A percentile compares a stretch with the other conserved stretches of the same genome.
Conservation (phyloP, 495 filamentous ascomycete species). For the Chaetomium tenue region DNA sequence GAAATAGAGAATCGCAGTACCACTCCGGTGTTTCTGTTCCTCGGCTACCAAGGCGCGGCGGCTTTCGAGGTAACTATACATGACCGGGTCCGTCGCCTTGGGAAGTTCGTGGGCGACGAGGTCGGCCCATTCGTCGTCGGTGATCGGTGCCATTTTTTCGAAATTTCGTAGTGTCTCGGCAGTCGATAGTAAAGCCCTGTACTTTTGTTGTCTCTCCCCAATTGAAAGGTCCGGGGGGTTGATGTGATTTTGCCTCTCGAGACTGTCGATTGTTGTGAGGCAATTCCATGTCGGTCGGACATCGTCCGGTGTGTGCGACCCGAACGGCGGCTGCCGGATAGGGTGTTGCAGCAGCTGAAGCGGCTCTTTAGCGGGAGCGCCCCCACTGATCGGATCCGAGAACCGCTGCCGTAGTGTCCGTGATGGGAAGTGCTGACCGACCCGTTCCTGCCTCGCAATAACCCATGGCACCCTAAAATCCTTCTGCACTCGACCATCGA, state of each 20-base stretch:
- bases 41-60: constrained; percentile 74
- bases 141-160: constrained; percentile 28
- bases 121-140: constrained; percentile 57
- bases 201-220: no score
- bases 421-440: background rate
- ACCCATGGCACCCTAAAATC: background rate
- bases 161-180: no score
- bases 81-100: constrained; percentile 61
- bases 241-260: background rate
- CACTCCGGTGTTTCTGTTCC: constrained; percentile 80
- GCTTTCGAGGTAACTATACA: constrained; percentile 73
- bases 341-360: constrained; percentile 2
- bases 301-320: background rate
- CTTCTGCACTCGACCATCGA: background rate
- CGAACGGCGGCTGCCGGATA: constrained; percentile 2
- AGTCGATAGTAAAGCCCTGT: background rate
- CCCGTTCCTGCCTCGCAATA: background rate
- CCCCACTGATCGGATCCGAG: background rate
- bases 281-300: background rate
- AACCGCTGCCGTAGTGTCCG: background rate
- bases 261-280: background rate
- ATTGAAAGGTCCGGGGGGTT: no score
- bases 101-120: constrained; percentile 54
- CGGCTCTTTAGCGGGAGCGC: background rate
- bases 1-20: constrained; percentile 40